Evolutionary conservation across 352 stramenopile species (phyloP).

Genomic region (Phytophthora melonis): DNA sequence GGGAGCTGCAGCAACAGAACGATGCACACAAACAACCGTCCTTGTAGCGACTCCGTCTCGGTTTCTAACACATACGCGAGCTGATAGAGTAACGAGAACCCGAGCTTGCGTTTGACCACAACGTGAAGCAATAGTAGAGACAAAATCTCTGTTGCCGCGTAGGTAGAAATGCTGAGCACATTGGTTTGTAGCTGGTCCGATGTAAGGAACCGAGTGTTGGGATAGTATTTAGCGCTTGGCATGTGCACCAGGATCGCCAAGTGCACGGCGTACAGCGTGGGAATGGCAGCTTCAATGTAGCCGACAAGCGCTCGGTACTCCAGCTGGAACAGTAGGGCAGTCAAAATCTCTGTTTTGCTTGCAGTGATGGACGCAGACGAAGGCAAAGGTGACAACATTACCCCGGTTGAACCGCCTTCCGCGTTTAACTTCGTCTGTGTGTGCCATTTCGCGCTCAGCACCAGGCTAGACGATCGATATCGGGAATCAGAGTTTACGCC

Average conservation of each 20-base stretch:
- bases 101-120: constrained; percentile 21
- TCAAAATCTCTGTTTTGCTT: neutral
- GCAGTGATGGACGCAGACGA: too few relatives aligned
- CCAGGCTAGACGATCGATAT: neutral
- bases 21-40: constrained; percentile 39
- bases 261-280: constrained; percentile 23
- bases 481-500: neutral
- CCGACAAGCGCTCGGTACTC: constrained; percentile 26
- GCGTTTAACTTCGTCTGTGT: neutral
- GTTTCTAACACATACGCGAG: constrained; percentile 54
- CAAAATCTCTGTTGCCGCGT: constrained; percentile 9
- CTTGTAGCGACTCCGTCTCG: constrained; percentile 31
- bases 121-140: constrained; percentile 13
- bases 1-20: constrained; percentile 35
- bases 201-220: neutral
- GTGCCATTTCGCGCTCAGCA: neutral
- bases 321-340: constrained; percentile 22
- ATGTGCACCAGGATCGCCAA: constrained; percentile 22
- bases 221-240: constrained; percentile 32
- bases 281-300: constrained; percentile 34
- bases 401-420: too few relatives aligned
- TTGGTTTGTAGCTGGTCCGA: neutral
- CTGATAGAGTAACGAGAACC: constrained; percentile 32
- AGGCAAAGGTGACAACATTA: too few relatives aligned
- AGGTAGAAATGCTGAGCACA: constrained; percentile 7